A percentile compares a stretch with the other conserved stretches of the same genome.
These are phyloP conservation scores for Darksidea phi DNA, from an alignment of 495 filamentous ascomycete genomes.

Conservation along the genomic window DNA sequence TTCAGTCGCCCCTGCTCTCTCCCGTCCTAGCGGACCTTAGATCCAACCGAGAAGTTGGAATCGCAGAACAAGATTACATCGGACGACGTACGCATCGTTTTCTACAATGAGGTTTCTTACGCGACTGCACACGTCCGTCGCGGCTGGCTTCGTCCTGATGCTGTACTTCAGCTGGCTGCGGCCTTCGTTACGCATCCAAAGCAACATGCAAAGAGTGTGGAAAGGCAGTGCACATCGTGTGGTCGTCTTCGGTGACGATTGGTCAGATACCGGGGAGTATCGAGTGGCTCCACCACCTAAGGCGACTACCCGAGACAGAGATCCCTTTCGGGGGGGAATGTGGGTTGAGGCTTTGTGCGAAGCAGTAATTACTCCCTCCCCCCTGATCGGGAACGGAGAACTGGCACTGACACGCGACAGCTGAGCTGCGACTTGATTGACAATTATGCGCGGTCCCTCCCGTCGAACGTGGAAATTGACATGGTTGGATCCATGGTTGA, in stretches of 20 bases:
- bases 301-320: constrained; percentile 12
- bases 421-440: constrained; percentile 27
- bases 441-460: constrained; percentile 30
- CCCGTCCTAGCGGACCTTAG: background rate
- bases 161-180: constrained; percentile 26
- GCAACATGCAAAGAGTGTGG: constrained; percentile 28
- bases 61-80: background rate
- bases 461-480: constrained; percentile 4
- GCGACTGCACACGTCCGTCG: constrained; percentile 12
- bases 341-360: constrained; percentile 30
- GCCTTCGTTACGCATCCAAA: constrained; percentile 18
- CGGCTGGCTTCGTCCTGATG: constrained; percentile 2
- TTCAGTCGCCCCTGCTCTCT: background rate
- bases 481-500: constrained; percentile 23
- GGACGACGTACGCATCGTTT: background rate
- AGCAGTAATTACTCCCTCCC: constrained; percentile 16
- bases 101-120: constrained; percentile 26
- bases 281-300: constrained; percentile 30
- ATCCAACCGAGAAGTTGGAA: background rate
- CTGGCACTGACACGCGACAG: constrained; percentile 13
- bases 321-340: constrained; percentile 24
- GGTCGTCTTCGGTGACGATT: constrained; percentile 34
- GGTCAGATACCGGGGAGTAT: constrained; percentile 32
- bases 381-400: background rate
- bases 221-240: constrained; percentile 22